Evolutionary conservation across 768 basidiomycete genomes (phyloP).

Genomic region (Dentipellis sp.): DNA sequence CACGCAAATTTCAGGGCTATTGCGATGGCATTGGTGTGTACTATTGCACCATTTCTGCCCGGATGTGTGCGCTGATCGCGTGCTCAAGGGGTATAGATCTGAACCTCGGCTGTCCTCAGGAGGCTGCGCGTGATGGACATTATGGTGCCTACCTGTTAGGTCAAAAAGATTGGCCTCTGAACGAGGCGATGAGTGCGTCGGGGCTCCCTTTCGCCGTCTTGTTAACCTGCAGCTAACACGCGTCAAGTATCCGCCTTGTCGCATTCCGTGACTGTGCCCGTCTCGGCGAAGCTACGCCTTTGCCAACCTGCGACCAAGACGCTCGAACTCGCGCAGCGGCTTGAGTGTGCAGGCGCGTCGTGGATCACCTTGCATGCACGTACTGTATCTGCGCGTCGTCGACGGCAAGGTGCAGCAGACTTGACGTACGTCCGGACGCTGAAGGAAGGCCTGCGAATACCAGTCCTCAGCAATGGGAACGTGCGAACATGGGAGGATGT

Average conservation of each 20-base stretch:
- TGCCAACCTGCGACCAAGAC: constrained; percentile 39
- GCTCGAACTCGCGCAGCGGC: constrained; percentile 40
- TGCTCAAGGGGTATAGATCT: constrained; percentile 39
- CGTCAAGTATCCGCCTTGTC: constrained; percentile 54
- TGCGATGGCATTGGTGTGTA: constrained; percentile 65
- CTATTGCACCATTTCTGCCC: neutral
- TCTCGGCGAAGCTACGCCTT: constrained; percentile 48
- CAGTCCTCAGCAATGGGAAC: constrained; percentile 74
- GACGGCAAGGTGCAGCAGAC: constrained; percentile 66
- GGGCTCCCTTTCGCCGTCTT: neutral
- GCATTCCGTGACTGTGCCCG: constrained; percentile 51
- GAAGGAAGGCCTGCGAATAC: constrained; percentile 40
- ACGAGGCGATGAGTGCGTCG: constrained; percentile 50
- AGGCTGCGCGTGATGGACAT: constrained; percentile 53
- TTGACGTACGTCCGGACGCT: constrained; percentile 48
- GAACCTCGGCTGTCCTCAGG: constrained; percentile 77
- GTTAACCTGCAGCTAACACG: neutral
- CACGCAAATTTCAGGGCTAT: constrained; percentile 42
- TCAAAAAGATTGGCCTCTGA: constrained; percentile 63
- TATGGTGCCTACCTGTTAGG: constrained; percentile 71
- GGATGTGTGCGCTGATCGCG: neutral
- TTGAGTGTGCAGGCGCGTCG: constrained; percentile 58
- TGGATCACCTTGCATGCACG: constrained; percentile 73
- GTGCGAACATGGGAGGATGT: constrained; percentile 55
- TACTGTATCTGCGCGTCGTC: constrained; percentile 57